phyloP scores from a whole-genome alignment of 2,329 filamentous ascomycete genomes.

The Aspergillus tubingensis region DNA sequence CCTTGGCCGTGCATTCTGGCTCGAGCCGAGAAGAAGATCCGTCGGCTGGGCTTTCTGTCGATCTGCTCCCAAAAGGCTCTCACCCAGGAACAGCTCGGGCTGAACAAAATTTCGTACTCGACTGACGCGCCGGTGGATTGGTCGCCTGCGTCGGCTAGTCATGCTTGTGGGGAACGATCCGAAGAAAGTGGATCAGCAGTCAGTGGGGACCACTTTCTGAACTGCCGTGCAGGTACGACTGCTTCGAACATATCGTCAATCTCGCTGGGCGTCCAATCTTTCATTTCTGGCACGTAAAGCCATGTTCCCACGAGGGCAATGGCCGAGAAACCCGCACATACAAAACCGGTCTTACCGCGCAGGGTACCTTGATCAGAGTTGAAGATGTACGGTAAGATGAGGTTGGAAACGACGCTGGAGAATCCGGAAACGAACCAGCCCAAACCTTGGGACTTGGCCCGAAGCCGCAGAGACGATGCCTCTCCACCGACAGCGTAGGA shows the following conservation, averaged over 20 bases:
- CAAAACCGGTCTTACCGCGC: conserved; percentile 45
- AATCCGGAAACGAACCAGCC: conserved; percentile 47
- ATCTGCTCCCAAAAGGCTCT: no score
- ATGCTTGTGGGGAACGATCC: background rate
- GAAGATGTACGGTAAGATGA: conserved; percentile 56
- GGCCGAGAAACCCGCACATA: conserved; percentile 40
- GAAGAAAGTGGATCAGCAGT: background rate
- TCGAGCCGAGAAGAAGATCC: no score
- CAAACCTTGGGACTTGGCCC: conserved; percentile 42
- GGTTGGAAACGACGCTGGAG: conserved; percentile 46
- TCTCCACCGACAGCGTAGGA: conserved; percentile 41
- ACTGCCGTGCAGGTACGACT: conserved; percentile 25
- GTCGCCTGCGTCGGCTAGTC: background rate
- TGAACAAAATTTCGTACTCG: background rate
- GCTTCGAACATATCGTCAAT: conserved; percentile 48
- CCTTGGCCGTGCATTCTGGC: no score
- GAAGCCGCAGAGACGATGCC: conserved; percentile 38
- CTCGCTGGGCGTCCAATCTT: conserved; percentile 50
- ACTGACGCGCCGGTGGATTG: background rate
- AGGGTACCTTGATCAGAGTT: conserved; percentile 49
- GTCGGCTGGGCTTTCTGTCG: no score
- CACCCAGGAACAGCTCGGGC: background rate
- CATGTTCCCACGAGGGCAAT: conserved; percentile 41
- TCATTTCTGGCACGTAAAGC: conserved; percentile 56
- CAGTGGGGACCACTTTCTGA: conserved; percentile 23